A percentile compares a stretch with the other conserved stretches of the same genome.
phyloP scores from a whole-genome alignment of 2,329 filamentous ascomycete genomes.

The Exophiala alcalophila region DNA sequence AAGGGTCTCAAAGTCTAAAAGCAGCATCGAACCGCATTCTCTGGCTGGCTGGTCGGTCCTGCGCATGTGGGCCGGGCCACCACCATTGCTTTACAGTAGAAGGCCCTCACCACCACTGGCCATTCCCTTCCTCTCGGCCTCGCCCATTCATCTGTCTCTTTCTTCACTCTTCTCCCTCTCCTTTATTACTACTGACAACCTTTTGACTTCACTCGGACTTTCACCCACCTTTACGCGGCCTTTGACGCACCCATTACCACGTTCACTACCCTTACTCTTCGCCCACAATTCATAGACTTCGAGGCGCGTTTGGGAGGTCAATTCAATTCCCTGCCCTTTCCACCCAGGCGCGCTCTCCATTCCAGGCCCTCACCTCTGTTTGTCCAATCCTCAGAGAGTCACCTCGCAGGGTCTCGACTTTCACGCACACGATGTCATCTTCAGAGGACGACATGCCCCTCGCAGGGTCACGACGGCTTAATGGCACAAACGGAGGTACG shows the following conservation, averaged over 20 bases:
- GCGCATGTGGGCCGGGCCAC: slow-evolving; percentile 15
- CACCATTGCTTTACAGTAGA: slow-evolving; percentile 32
- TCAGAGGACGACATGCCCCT: slow-evolving; percentile 85
- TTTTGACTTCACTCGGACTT: slow-evolving; percentile 13
- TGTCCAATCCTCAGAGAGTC: slow-evolving; percentile 31
- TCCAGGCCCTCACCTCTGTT: not conserved
- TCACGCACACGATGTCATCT: slow-evolving; percentile 50
- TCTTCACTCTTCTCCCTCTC: slow-evolving; percentile 30
- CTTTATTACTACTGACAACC: too few relatives aligned
- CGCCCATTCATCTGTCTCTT: slow-evolving; percentile 18
- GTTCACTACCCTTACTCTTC: slow-evolving; percentile 8
- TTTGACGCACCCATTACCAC: slow-evolving; percentile 1
- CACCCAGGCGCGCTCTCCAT: slow-evolving; percentile 18
- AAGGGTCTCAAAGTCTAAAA: too few relatives aligned
- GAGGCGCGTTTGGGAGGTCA: slow-evolving; percentile 20
- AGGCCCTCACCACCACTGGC: slow-evolving; percentile 14
- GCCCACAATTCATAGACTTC: slow-evolving; percentile 26
- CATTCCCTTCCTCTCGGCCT: slow-evolving; percentile 19
- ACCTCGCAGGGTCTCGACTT: slow-evolving; percentile 35
- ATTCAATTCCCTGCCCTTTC: slow-evolving; percentile 26
- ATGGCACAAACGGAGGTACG: slow-evolving; percentile 65
- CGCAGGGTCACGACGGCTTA: slow-evolving; percentile 49
- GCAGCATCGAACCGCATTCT: too few relatives aligned
- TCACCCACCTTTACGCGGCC: not conserved
- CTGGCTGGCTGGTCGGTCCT: not conserved